phyloP scores from a whole-genome alignment of 2,329 filamentous ascomycete genomes.

The Penicillium paneum region DNA sequence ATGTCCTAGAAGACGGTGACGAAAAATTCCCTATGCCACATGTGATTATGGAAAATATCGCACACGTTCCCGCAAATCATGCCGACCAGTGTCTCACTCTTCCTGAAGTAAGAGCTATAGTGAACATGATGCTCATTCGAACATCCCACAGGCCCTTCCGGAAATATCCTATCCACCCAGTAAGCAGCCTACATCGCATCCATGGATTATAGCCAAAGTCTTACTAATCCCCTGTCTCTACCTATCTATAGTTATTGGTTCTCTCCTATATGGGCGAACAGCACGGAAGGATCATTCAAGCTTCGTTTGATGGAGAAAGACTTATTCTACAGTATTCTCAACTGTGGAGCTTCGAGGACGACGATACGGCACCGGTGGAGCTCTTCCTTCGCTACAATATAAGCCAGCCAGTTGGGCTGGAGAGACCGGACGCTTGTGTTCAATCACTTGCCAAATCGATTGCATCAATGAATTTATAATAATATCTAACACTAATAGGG shows the following conservation, averaged over 20 bases:
- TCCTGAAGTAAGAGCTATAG: constrained; percentile 1
- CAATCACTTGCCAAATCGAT: neutral
- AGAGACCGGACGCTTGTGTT: neutral
- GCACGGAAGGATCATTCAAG: constrained; percentile 7
- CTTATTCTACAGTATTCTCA: too few relatives aligned
- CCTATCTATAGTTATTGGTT: too few relatives aligned
- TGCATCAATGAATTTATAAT: neutral
- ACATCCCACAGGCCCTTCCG: too few relatives aligned
- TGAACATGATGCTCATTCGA: too few relatives aligned
- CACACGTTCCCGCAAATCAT: constrained; percentile 1
- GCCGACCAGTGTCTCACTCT: neutral
- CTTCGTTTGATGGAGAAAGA: too few relatives aligned
- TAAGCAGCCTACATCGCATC: too few relatives aligned
- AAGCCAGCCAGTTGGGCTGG: neutral
- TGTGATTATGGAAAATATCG: neutral
- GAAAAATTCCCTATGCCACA: constrained; percentile 1
- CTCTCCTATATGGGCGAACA: constrained; percentile 1
- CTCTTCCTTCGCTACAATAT: constrained; percentile 6
- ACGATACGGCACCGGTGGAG: constrained; percentile 13
- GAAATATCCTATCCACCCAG: too few relatives aligned
- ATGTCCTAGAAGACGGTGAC: too few relatives aligned
- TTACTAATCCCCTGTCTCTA: too few relatives aligned
- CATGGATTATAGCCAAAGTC: too few relatives aligned
- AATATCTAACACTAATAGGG: neutral
- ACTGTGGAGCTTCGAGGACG: constrained; percentile 4